A percentile compares a stretch with the other conserved stretches of the same genome.
These are phyloP conservation scores for Spiraea crenata DNA, from an alignment of 331 rosid species.

Conservation along the genomic window DNA sequence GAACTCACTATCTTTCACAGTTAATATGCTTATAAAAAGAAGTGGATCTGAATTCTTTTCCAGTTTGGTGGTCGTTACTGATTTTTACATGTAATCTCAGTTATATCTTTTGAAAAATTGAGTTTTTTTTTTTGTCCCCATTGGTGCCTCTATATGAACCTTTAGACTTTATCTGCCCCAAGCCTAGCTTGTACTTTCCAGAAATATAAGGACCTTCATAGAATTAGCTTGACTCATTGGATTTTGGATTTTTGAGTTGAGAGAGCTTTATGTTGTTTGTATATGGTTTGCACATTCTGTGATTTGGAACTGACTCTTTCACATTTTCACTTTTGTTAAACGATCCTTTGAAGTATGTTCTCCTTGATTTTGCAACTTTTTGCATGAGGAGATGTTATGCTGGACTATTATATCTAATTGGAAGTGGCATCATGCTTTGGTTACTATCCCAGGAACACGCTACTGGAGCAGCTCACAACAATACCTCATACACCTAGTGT, in stretches of 20 bases:
- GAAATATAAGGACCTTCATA: not conserved
- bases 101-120: not conserved
- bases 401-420: not conserved
- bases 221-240: not conserved
- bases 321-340: not conserved
- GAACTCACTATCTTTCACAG: not conserved
- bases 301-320: not conserved
- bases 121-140: too few species aligned
- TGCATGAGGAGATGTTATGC: not conserved
- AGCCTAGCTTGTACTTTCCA: not conserved
- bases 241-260: conserved; percentile 4
- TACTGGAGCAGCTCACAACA: conserved; percentile 76
- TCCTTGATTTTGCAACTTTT: not conserved
- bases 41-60: not conserved
- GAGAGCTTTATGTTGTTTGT: not conserved
- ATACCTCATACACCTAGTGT: conserved; percentile 87
- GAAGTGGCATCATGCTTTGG: not conserved
- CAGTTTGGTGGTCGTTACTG: not conserved
- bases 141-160: not conserved
- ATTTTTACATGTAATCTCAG: not conserved
- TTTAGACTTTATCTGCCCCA: not conserved
- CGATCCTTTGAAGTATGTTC: not conserved
- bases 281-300: not conserved
- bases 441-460: conserved; percentile 40
- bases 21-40: not conserved